Percentiles rank a stretch among this genome's conserved stretches.
These are phyloP conservation scores for Metschnikowia proteae DNA, from an alignment of 805 yeast genomes.

Conservation along the genomic window DNA sequence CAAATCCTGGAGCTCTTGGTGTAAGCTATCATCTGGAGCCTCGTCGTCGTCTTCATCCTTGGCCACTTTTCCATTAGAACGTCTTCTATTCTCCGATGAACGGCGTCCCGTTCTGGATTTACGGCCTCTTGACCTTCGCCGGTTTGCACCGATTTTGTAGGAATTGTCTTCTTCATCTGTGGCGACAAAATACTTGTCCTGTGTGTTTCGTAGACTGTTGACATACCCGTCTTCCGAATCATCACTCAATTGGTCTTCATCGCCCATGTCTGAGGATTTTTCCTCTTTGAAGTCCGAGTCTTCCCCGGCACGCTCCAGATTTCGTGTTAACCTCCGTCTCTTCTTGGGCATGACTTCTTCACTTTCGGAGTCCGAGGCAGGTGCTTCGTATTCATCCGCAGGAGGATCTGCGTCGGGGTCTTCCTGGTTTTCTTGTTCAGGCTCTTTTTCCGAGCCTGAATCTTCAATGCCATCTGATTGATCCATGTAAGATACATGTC, in stretches of 20 bases:
- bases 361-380: conserved; percentile 10
- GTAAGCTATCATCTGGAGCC: conserved; percentile 38
- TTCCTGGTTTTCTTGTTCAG: neutral
- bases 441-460: conserved; percentile 1
- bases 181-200: conserved; percentile 33
- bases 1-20: conserved; percentile 64
- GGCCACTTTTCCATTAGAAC: conserved; percentile 7
- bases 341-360: conserved; percentile 13
- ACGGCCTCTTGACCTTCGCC: conserved; percentile 17
- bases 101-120: conserved; percentile 22
- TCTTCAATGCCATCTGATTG: conserved; percentile 13
- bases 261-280: conserved; percentile 10
- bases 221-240: conserved; percentile 14
- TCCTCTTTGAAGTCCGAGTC: conserved; percentile 21
- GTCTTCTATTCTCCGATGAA: conserved; percentile 17
- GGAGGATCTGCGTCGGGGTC: conserved; percentile 7
- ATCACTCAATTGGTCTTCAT: conserved; percentile 10
- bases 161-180: conserved; percentile 35
- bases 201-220: conserved; percentile 22
- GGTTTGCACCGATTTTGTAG: conserved; percentile 20
- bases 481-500: conserved; percentile 13
- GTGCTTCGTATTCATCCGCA: conserved; percentile 10
- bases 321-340: conserved; percentile 9
- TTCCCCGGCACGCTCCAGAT: conserved; percentile 11
- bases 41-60: conserved; percentile 19